Evolutionary conservation across 2,329 filamentous ascomycete species (phyloP), one percentile per base, ranked within the genome.

Genomic region (Colletotrichum theobromicola): DNA sequence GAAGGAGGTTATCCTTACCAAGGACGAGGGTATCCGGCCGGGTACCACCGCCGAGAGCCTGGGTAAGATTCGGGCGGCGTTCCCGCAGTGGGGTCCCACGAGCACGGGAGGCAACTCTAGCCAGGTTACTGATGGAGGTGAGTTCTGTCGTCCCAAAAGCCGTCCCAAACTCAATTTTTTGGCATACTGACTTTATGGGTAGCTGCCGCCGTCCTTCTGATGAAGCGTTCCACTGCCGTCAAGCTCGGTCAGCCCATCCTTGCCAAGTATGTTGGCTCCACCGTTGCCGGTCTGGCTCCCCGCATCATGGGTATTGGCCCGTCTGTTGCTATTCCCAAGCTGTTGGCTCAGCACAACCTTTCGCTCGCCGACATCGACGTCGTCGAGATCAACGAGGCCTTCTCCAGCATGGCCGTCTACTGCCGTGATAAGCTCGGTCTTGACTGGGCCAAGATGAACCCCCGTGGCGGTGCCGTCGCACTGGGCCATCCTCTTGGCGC

Each of bases 351-450:
- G 87, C 92, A 93, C 89, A 92, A 93, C 85, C 85, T 99, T 75
- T 91, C 89, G 28, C 87, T 98, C 68, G 90, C 93, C 74, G 97
- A 98, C 79, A 91, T 97, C 76, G 97, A 99, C 81, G 90, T 98
- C 42, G 89, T 96, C 79, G 97, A 98, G 90, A 86, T 99, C 82
- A 99, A 99, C 88, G 97, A 99, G 90, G 97, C 97, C 2, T 99
- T 99, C 81, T 96, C 96, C 26, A 97, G 94, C 67, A 98, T 98
- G 97, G 96, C 95, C 2, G 96, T 98, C 34, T 98, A 98, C 90
- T 98, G 95, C 86, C 87, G 94, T 70, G 89, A 95, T 80, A 91
- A 87, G 77, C 89, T 97, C 65, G 91, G 91, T 77, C 87, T 96
- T 65, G 92, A 94, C 81, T 90, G 90, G 84, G 84, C 89, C 80